Evolutionary conservation across 1,284 basidiomycete genomes (phyloP).

Genomic region (Rhodotorula sp.): DNA sequence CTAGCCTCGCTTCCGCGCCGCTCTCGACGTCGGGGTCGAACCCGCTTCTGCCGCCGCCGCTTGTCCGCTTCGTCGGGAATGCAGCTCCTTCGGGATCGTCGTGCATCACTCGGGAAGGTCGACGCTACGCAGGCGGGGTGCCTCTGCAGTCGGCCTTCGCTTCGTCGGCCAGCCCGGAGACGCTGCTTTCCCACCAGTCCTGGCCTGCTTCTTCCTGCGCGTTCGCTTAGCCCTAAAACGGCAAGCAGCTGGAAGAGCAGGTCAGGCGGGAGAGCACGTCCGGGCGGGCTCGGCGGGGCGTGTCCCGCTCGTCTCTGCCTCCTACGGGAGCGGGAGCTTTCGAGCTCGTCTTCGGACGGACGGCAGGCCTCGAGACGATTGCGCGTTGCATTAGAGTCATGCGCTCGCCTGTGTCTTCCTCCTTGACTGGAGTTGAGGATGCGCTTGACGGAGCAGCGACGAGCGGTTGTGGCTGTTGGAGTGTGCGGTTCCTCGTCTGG

Average conservation of each 20-base stretch:
- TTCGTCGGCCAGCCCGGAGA: background rate
- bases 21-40: background rate
- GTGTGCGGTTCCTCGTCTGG: background rate
- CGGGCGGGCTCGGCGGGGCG: background rate
- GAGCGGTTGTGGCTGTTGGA: background rate
- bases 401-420: slow-evolving; percentile 23
- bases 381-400: slow-evolving; percentile 19
- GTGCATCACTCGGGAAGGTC: background rate
- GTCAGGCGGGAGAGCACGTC: too few relatives aligned
- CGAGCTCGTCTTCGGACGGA: background rate
- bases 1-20: background rate
- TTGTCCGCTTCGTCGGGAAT: slow-evolving; percentile 5
- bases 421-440: slow-evolving; percentile 6
- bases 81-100: slow-evolving; percentile 22
- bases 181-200: too few relatives aligned
- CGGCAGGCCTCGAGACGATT: background rate
- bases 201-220: too few relatives aligned
- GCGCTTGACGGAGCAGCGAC: slow-evolving; percentile 3
- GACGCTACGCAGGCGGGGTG: too few relatives aligned
- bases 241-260: too few relatives aligned
- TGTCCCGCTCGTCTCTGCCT: background rate
- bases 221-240: too few relatives aligned
- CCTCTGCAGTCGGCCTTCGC: background rate
- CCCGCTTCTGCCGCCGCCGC: background rate
- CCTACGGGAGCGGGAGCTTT: background rate